A percentile compares a stretch with the other conserved stretches of the same genome.
phyloP scores from a whole-genome alignment of 2,329 filamentous ascomycete genomes.

The Keithomyces neogunnii region DNA sequence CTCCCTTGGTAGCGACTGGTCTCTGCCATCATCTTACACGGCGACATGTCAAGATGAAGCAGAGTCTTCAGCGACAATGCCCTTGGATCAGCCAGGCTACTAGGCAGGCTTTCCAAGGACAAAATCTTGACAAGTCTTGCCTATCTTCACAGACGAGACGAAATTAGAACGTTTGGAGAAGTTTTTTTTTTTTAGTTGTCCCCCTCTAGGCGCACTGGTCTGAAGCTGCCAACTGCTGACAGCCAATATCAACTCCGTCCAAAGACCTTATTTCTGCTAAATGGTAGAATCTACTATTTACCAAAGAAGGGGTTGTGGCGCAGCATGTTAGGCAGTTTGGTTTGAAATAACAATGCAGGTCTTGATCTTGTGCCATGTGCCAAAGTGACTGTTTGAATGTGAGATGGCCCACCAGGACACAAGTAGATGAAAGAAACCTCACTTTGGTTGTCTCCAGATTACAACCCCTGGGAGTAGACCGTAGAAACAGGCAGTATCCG shows the following conservation, averaged over 20 bases:
- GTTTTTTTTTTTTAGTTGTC: background rate
- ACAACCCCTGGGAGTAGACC: background rate
- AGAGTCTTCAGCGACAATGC: background rate
- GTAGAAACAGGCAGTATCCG: background rate
- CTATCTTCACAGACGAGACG: background rate
- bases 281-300: background rate
- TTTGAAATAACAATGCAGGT: slow-evolving; percentile 5
- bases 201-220: background rate
- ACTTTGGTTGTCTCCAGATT: background rate
- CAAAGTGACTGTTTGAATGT: slow-evolving; percentile 6
- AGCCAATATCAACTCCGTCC: background rate
- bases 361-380: slow-evolving; percentile 4
- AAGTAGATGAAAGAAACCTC: background rate
- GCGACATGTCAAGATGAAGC: slow-evolving; percentile 1
- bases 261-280: background rate
- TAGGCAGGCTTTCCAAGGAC: background rate
- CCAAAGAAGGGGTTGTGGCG: background rate
- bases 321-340: slow-evolving; percentile 5
- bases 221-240: background rate
- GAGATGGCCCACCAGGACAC: no score
- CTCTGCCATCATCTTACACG: slow-evolving; percentile 1
- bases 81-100: background rate
- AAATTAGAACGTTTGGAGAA: background rate
- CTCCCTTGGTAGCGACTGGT: slow-evolving; percentile 1
- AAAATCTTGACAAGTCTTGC: background rate